phyloP scores from a whole-genome alignment of 2,329 filamentous ascomycete species.

The Myriosclerotinia curreyana region DNA sequence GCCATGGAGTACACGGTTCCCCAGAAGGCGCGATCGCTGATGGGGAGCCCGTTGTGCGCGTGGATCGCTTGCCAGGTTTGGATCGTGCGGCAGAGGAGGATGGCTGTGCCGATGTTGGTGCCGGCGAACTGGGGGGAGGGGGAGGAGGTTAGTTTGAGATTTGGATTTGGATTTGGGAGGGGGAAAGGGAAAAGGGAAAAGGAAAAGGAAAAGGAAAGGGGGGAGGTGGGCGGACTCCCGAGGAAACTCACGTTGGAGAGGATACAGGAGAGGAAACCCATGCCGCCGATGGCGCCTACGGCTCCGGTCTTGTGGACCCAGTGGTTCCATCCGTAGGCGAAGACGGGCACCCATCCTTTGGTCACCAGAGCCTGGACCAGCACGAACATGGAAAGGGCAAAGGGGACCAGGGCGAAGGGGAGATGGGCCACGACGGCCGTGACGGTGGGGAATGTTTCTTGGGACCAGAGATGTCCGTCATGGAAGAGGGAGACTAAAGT shows the following conservation, averaged over 20 bases:
- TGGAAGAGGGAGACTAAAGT: conserved; percentile 53
- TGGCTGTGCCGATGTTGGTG: conserved; percentile 74
- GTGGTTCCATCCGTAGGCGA: conserved; percentile 70
- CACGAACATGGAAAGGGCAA: conserved; percentile 72
- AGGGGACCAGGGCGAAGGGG: conserved; percentile 66
- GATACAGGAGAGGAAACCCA: conserved; percentile 69
- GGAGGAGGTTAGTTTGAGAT: conserved; percentile 24
- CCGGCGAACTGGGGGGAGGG: conserved; percentile 59
- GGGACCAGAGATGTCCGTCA: conserved; percentile 54
- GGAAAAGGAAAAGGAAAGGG: no score
- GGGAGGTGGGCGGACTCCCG: no score
- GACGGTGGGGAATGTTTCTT: conserved; percentile 69
- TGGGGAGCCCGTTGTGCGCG: conserved; percentile 44
- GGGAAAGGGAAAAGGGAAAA: no score
- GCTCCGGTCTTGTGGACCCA: conserved; percentile 70
- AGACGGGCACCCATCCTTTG: conserved; percentile 71
- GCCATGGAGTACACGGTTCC: conserved; percentile 73
- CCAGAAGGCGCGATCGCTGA: conserved; percentile 67
- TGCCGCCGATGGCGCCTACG: conserved; percentile 65
- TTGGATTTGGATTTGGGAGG: neutral
- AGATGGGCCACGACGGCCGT: conserved; percentile 63
- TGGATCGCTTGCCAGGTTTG: conserved; percentile 67
- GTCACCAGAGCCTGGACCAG: conserved; percentile 70
- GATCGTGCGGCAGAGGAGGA: conserved; percentile 67
- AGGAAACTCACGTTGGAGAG: conserved; percentile 63